These are phyloP conservation scores for Babesia ovis DNA, from an alignment of 169 alveolate genomes.

Conservation along the genomic window DNA sequence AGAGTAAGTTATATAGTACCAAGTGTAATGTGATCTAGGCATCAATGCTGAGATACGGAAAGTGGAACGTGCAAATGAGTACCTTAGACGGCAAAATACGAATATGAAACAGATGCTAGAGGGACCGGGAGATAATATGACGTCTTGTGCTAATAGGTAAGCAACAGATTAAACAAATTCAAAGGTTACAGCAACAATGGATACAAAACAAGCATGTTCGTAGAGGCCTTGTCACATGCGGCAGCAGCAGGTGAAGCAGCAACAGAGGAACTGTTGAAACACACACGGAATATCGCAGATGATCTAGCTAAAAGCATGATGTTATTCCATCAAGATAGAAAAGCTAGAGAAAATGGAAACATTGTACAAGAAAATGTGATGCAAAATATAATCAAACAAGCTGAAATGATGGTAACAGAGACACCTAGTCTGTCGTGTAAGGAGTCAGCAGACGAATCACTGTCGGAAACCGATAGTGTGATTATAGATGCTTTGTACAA, in stretches of 20 bases:
- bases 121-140: neutral
- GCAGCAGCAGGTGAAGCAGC: conserved; percentile 36
- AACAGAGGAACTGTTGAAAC: conserved; percentile 31
- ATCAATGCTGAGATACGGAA: conserved; percentile 25
- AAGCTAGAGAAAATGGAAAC: neutral
- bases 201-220: neutral
- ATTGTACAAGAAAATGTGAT: neutral
- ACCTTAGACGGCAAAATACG: conserved; percentile 31
- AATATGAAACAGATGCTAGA: conserved; percentile 26
- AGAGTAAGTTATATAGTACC: neutral
- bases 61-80: conserved; percentile 39
- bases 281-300: conserved; percentile 13
- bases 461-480: conserved; percentile 5
- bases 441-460: conserved; percentile 14
- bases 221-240: conserved; percentile 17
- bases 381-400: neutral
- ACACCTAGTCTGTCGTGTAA: conserved; percentile 17
- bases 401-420: neutral
- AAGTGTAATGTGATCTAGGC: neutral
- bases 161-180: neutral
- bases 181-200: neutral
- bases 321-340: too few species aligned
- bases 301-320: conserved; percentile 9
- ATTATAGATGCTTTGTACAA: too few species aligned
- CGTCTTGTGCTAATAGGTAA: neutral